phyloP scores from a whole-genome alignment of 1,284 basidiomycete genomes.

The Schizophyllum commune region DNA sequence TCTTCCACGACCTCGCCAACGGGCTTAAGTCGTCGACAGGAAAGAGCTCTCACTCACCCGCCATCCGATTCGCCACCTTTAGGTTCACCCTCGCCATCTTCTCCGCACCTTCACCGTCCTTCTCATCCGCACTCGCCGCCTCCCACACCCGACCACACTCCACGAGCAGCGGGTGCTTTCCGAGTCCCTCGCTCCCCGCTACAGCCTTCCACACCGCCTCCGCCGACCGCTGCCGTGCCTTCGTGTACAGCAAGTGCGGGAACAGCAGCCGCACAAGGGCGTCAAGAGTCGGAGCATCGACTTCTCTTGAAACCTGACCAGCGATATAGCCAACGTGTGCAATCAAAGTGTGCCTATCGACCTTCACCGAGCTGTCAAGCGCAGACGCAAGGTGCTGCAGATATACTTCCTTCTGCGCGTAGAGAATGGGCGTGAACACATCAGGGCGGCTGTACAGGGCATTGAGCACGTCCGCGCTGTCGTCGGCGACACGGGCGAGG shows the following conservation, averaged over 20 bases:
- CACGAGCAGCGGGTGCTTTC: constrained; percentile 33
- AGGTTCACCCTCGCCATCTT: constrained; percentile 46
- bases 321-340: constrained; percentile 60
- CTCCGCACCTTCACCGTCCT: constrained; percentile 23
- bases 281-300: constrained; percentile 26
- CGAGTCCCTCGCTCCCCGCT: constrained; percentile 18
- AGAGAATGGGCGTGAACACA: constrained; percentile 38
- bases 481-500: constrained; percentile 60
- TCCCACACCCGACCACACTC: constrained; percentile 40
- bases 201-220: constrained; percentile 60
- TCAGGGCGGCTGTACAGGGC: constrained; percentile 52
- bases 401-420: constrained; percentile 32
- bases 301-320: constrained; percentile 32
- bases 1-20: too few species aligned
- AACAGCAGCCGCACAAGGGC: constrained; percentile 61
- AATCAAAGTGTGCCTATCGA: constrained; percentile 44
- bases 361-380: constrained; percentile 34
- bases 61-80: constrained; percentile 47
- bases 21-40: too few species aligned
- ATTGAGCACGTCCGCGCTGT: constrained; percentile 50
- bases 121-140: constrained; percentile 24
- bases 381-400: constrained; percentile 41
- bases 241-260: constrained; percentile 68
- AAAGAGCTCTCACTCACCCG: too few species aligned
- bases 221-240: constrained; percentile 56